These are phyloP conservation scores for Serendipita sp. DNA, from an alignment of 768 basidiomycete genomes.

Conservation along the genomic window DNA sequence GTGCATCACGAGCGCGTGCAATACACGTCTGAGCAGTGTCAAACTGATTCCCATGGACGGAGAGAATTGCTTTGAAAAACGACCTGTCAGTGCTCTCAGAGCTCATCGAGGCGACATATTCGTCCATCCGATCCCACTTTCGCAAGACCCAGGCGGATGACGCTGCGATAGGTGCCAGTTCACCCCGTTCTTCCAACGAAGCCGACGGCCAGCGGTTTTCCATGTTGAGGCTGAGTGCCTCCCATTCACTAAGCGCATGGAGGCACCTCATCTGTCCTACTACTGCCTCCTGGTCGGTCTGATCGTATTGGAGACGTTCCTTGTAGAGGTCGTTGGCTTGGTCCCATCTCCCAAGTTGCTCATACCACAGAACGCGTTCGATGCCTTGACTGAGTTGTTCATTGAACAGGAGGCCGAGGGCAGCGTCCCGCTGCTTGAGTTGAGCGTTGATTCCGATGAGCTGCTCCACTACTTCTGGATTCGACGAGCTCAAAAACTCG, in stretches of 20 bases:
- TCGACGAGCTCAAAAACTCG: constrained; percentile 29
- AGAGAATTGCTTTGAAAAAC: constrained; percentile 36
- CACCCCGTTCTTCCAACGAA: constrained; percentile 24
- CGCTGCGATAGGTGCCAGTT: constrained; percentile 33
- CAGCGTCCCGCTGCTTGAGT: constrained; percentile 34
- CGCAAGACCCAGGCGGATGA: constrained; percentile 32
- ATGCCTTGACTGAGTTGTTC: constrained; percentile 26
- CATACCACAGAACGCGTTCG: constrained; percentile 34
- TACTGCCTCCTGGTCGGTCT: constrained; percentile 22
- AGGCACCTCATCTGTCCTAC: constrained; percentile 31
- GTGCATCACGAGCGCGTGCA: constrained; percentile 28
- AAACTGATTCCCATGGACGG: constrained; percentile 32
- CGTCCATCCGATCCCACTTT: constrained; percentile 36
- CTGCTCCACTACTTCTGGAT: constrained; percentile 28
- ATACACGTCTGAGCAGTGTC: constrained; percentile 28
- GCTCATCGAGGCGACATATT: constrained; percentile 33
- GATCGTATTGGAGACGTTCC: constrained; percentile 17
- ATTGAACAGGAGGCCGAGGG: constrained; percentile 32
- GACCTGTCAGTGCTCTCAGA: constrained; percentile 31
- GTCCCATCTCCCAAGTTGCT: constrained; percentile 36
- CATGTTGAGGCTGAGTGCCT: constrained; percentile 27
- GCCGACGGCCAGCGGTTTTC: constrained; percentile 26
- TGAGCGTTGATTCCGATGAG: constrained; percentile 37
- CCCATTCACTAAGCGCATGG: constrained; percentile 37
- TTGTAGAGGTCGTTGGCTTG: constrained; percentile 28